A percentile compares a stretch with the other conserved stretches of the same genome.
These are phyloP conservation scores for Paramyrothecium roridum DNA, from an alignment of 2,329 filamentous ascomycete genomes.

Conservation along the genomic window DNA sequence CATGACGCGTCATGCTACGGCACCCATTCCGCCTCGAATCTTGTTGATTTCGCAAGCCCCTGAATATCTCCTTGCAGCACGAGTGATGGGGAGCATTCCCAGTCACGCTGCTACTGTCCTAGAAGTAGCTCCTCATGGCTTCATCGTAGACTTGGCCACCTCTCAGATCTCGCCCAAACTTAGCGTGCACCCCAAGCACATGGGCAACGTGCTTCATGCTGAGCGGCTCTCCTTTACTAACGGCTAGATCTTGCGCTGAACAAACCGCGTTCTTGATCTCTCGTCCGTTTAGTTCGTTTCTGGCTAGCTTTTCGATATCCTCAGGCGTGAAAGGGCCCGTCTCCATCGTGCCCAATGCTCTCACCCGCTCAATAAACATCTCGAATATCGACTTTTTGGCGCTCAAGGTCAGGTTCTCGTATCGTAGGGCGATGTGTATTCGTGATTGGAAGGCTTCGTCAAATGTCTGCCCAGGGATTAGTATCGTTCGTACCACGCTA, in stretches of 20 bases:
- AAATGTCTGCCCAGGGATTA: constrained; percentile 57
- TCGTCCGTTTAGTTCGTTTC: constrained; percentile 59
- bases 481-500: no score
- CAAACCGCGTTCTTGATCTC: constrained; percentile 88
- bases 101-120: constrained; percentile 6
- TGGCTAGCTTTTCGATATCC: constrained; percentile 64
- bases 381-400: constrained; percentile 80
- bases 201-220: constrained; percentile 77
- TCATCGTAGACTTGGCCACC: constrained; percentile 78
- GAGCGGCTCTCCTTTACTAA: constrained; percentile 69
- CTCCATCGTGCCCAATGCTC: constrained; percentile 58
- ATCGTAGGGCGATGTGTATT: constrained; percentile 81
- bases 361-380: constrained; percentile 75
- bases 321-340: constrained; percentile 61
- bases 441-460: constrained; percentile 88
- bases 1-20: no score
- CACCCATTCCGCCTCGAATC: no score
- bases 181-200: constrained; percentile 79
- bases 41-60: no score
- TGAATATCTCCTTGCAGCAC: not conserved
- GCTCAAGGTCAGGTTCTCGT: constrained; percentile 68
- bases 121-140: constrained; percentile 79
- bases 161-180: constrained; percentile 79
- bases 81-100: not conserved
- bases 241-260: constrained; percentile 77